phyloP scores from a whole-genome alignment of 1,284 basidiomycete genomes.

The Moesziomyces sp. region DNA sequence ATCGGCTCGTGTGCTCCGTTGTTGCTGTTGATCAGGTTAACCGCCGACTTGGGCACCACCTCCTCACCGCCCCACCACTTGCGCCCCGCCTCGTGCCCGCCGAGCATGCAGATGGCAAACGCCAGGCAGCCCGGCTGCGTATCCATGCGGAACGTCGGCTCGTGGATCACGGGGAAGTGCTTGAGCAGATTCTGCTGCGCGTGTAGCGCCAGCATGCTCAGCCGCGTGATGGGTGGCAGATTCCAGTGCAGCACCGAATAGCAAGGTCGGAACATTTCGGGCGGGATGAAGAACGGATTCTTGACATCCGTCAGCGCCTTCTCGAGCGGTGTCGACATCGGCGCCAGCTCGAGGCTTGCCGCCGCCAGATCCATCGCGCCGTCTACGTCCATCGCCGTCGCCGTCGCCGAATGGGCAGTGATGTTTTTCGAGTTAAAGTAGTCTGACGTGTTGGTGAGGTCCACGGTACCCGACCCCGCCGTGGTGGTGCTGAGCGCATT shows the following conservation, averaged over 20 bases:
- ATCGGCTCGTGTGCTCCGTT: constrained; percentile 3
- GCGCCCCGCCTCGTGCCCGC: constrained; percentile 53
- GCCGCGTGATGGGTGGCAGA: constrained; percentile 52
- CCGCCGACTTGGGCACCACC: constrained; percentile 47
- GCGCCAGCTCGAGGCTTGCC: constrained; percentile 11
- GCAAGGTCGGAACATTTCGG: constrained; percentile 54
- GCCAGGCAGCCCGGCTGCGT: constrained; percentile 57
- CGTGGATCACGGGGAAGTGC: constrained; percentile 59
- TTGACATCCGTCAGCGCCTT: constrained; percentile 48
- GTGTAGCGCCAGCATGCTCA: constrained; percentile 57
- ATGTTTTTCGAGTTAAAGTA: constrained; percentile 45
- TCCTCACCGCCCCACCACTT: constrained; percentile 62
- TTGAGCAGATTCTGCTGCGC: constrained; percentile 61
- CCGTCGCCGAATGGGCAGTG: not conserved
- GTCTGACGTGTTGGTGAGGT: constrained; percentile 34
- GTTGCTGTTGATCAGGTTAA: constrained; percentile 37
- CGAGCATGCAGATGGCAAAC: constrained; percentile 59
- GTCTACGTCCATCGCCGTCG: constrained; percentile 1
- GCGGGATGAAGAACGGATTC: constrained; percentile 59
- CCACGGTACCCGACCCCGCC: constrained; percentile 32
- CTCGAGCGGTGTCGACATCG: constrained; percentile 35
- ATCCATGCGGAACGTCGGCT: constrained; percentile 61
- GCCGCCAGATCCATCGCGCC: constrained; percentile 5
- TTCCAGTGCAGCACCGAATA: constrained; percentile 58
- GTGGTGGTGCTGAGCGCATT: constrained; percentile 31